These are phyloP conservation scores for Ogataea parapolymorpha DNA, from an alignment of 805 yeast species.

Conservation along the genomic window DNA sequence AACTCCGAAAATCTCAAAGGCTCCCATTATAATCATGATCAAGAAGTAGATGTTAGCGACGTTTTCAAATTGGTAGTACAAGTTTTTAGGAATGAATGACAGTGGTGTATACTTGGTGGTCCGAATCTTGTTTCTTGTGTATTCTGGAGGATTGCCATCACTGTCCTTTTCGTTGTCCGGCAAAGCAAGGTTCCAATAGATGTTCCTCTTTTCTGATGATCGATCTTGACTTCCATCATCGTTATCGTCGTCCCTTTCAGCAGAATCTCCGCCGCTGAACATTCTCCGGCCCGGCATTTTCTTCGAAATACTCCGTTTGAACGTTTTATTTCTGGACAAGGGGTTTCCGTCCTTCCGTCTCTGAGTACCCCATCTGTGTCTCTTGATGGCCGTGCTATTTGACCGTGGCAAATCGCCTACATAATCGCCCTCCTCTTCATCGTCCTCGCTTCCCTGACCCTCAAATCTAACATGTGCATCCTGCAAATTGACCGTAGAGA, in stretches of 20 bases:
- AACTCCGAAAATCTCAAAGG: slow-evolving; percentile 74
- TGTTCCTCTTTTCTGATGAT: slow-evolving; percentile 37
- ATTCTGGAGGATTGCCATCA: slow-evolving; percentile 56
- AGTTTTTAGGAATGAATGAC: slow-evolving; percentile 81
- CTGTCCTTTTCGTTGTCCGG: slow-evolving; percentile 55
- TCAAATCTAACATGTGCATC: slow-evolving; percentile 21
- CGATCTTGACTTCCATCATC: slow-evolving; percentile 27
- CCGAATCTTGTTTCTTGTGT: slow-evolving; percentile 87
- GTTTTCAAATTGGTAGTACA: slow-evolving; percentile 75
- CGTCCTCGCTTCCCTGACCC: slow-evolving; percentile 16
- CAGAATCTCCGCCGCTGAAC: slow-evolving; percentile 23
- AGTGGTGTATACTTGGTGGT: slow-evolving; percentile 94
- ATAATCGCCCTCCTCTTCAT: slow-evolving; percentile 25
- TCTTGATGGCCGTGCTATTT: slow-evolving; percentile 55
- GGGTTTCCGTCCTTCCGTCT: slow-evolving; percentile 72
- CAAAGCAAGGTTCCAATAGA: slow-evolving; percentile 57
- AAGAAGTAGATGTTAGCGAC: slow-evolving; percentile 90
- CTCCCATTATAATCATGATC: slow-evolving; percentile 74
- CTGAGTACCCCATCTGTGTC: slow-evolving; percentile 91
- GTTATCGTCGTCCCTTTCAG: slow-evolving; percentile 32
- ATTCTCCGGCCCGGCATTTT: slow-evolving; percentile 21
- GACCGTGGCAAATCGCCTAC: slow-evolving; percentile 28
- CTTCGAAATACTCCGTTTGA: slow-evolving; percentile 26
- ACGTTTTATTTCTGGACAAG: slow-evolving; percentile 53
- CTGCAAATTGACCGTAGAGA: slow-evolving; percentile 13